Percentiles rank a stretch among this genome's conserved stretches.
Evolutionary conservation across 257 asterid genomes (phyloP).

Genomic region (Henckelia pumila): DNA sequence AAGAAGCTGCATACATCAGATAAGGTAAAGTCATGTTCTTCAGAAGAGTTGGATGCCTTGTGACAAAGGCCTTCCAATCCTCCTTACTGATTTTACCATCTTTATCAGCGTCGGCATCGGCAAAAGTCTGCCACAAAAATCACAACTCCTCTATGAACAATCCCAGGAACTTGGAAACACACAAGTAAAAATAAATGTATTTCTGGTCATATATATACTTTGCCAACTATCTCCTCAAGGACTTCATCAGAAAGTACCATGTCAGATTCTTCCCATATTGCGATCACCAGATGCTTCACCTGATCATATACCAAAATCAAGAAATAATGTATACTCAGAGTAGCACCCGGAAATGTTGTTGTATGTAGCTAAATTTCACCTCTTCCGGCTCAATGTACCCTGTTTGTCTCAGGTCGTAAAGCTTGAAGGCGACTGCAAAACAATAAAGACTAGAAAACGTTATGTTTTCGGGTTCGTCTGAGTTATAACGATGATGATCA

Average conservation of each 20-base stretch:
- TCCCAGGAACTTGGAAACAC: not conserved
- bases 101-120: conserved; percentile 68
- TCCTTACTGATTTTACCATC: conserved; percentile 73
- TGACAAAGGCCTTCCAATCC: conserved; percentile 74
- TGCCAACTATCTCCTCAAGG: conserved; percentile 72
- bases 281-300: conserved; percentile 73
- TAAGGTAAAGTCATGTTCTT: conserved; percentile 90
- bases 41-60: conserved; percentile 66
- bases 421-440: conserved; percentile 28
- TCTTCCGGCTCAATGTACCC: conserved; percentile 54
- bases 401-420: conserved; percentile 35
- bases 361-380: conserved; percentile 23
- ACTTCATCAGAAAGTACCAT: conserved; percentile 52
- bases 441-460: conserved; percentile 3
- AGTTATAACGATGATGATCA: not conserved
- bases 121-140: conserved; percentile 55
- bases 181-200: not conserved
- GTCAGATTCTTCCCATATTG: conserved; percentile 53
- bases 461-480: too few species aligned
- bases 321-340: not conserved
- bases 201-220: conserved; percentile 26
- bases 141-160: too few species aligned
- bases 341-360: not conserved
- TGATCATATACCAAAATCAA: conserved; percentile 17
- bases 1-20: conserved; percentile 50